Evolutionary conservation across 495 filamentous ascomycete genomes (phyloP).

Genomic region (Aspergillus incahuasiensis): DNA sequence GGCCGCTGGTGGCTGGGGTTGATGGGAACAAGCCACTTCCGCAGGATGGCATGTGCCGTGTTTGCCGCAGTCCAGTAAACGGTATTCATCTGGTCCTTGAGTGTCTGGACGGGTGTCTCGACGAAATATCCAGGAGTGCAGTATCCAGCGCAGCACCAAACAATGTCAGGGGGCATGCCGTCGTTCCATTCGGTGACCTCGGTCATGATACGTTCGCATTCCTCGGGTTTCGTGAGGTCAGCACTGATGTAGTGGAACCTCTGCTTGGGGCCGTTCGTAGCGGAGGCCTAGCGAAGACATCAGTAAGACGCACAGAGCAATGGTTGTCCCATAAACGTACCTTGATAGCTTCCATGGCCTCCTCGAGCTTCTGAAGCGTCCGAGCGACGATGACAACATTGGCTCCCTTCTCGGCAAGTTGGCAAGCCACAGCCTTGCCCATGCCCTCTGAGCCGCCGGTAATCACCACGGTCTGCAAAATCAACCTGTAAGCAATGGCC

Average conservation of each 20-base stretch:
- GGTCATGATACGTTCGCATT: slow-evolving; percentile 60
- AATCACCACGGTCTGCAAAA: slow-evolving; percentile 67
- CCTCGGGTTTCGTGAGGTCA: slow-evolving; percentile 67
- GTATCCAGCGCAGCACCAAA: slow-evolving; percentile 87
- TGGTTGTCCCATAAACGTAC: slow-evolving; percentile 28
- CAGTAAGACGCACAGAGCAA: background rate
- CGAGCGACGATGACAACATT: slow-evolving; percentile 82
- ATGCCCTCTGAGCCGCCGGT: slow-evolving; percentile 94
- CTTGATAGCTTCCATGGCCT: slow-evolving; percentile 60
- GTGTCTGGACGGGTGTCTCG: slow-evolving; percentile 57
- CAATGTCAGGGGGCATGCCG: slow-evolving; percentile 67
- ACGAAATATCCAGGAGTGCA: slow-evolving; percentile 74
- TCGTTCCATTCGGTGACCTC: slow-evolving; percentile 83
- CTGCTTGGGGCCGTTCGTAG: slow-evolving; percentile 58
- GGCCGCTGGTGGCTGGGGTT: slow-evolving; percentile 26
- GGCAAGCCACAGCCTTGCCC: slow-evolving; percentile 67
- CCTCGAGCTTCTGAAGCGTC: slow-evolving; percentile 67
- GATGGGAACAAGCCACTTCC: slow-evolving; percentile 45
- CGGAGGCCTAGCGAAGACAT: slow-evolving; percentile 46
- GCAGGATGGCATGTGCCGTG: slow-evolving; percentile 64
- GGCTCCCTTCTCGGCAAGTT: slow-evolving; percentile 79
- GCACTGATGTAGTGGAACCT: slow-evolving; percentile 79
- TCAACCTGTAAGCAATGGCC: slow-evolving; percentile 12
- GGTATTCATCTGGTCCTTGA: slow-evolving; percentile 79
- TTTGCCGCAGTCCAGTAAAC: slow-evolving; percentile 91